phyloP scores from a whole-genome alignment of 306 rosid genomes.

The Bauhinia variegata region DNA sequence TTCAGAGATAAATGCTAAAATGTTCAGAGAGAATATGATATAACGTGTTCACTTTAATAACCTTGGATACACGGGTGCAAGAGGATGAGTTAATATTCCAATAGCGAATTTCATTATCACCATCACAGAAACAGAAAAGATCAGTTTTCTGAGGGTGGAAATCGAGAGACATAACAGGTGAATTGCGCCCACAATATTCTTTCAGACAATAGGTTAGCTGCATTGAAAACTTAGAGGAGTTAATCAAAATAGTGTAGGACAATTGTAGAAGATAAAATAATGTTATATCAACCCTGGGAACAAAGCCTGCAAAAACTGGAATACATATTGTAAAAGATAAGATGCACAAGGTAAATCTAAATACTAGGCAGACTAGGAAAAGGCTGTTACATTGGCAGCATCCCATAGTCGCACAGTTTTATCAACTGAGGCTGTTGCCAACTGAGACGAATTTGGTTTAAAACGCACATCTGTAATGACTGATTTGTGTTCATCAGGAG shows the following conservation, averaged over 20 bases:
- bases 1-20: slow-evolving; percentile 1
- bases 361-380: slow-evolving; percentile 24
- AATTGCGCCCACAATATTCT: slow-evolving; percentile 48
- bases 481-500: slow-evolving; percentile 53
- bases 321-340: slow-evolving; percentile 17
- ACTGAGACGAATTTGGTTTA: slow-evolving; percentile 61
- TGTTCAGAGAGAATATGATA: slow-evolving; percentile 26
- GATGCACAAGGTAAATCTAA: not conserved
- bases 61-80: slow-evolving; percentile 47
- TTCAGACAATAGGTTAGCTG: slow-evolving; percentile 54
- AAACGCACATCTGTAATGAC: slow-evolving; percentile 58
- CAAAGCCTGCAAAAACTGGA: slow-evolving; percentile 19
- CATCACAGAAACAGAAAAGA: slow-evolving; percentile 53
- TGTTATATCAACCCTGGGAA: slow-evolving; percentile 3
- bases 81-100: slow-evolving; percentile 48
- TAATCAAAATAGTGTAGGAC: slow-evolving; percentile 9
- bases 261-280: too few species aligned
- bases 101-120: slow-evolving; percentile 52
- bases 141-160: slow-evolving; percentile 65
- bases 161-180: slow-evolving; percentile 58
- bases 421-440: slow-evolving; percentile 56
- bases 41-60: slow-evolving; percentile 26
- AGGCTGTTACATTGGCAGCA: slow-evolving; percentile 46
- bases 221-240: slow-evolving; percentile 22
- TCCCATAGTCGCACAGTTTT: slow-evolving; percentile 66